Conservation (phyloP, 768 basidiomycete genomes). For the Mycena capillaripes region DNA sequence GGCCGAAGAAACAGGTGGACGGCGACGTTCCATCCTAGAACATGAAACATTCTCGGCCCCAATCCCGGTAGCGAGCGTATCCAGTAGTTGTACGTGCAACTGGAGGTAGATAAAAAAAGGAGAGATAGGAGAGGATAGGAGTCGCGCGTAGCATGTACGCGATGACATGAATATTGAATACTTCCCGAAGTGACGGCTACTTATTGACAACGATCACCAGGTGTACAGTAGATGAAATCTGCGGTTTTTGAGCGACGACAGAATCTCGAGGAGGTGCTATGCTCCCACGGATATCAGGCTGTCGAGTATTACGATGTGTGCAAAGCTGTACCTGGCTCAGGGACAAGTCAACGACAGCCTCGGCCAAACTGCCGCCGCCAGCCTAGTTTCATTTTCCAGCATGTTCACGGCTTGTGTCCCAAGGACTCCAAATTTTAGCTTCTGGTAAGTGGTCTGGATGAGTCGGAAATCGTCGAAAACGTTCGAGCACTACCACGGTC, state of each 20-base stretch:
- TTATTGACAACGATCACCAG: neutral
- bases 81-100: neutral
- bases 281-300: neutral
- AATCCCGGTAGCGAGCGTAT: neutral
- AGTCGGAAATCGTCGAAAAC: neutral
- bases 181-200: neutral
- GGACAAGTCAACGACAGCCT: slow-evolving; percentile 1
- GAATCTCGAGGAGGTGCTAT: neutral
- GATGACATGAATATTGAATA: neutral
- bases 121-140: neutral
- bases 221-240: slow-evolving; percentile 7
- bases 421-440: neutral
- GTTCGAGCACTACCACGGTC: too few species aligned
- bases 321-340: neutral
- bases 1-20: neutral
- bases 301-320: neutral
- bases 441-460: neutral
- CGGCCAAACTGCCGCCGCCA: neutral
- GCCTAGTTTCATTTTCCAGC: neutral
- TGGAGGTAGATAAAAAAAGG: neutral
- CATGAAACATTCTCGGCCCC: neutral
- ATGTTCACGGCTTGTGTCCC: neutral
- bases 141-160: neutral
- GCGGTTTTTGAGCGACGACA: slow-evolving; percentile 11
- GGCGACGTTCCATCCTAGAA: neutral